Base-by-base conservation (phyloP, 2,329 filamentous ascomycete species). In the Pseudocercospora fuligena region DNA sequence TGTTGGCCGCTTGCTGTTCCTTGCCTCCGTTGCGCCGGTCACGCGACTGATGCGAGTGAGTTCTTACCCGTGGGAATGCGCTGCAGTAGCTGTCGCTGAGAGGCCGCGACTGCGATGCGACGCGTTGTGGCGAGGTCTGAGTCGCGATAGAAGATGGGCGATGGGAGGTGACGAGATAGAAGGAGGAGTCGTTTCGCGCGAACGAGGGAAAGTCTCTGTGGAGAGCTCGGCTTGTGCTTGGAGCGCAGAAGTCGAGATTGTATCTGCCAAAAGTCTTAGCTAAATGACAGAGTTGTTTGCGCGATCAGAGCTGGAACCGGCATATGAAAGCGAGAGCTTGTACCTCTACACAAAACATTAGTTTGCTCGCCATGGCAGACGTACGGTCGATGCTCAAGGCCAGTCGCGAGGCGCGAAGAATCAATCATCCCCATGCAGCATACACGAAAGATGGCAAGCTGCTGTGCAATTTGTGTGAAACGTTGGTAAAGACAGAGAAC, bases 351-450 rank as follows among this genome's bases (percentile, higher is more conserved):
- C 46, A 16, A 31, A 56, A 27, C 23, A 56, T 23, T 27, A 58
- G 14, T 19, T 58, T 27, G 33, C n/a, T 43, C 31, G 16, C n/a
- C 43, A 94, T 95, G 91, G 85, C 92, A 72, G 92, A 96, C 79
- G 90, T 92, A 27, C 90, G 93, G 73, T 87, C 91, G 40, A 87
- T 97, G 58, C 86, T 96, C 65, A 91, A 92, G 73, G 90, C 89
- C 75, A 91, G 94, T 79, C 89, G 92, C 71, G 88, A 89, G 64
- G 87, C 90, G 68, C 89, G 92, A 65, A 88, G 90, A 70, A 89
- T 94, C 73, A 85, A 89, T 60, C 89, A 92, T 73, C 87, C 90
- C 3, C 83, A 90, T 73, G 89, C 90, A 49, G 82, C 85, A 62
- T 92, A 93, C 80, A 88, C 89, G 5, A 85, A 88, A 69, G 83